Evolutionary conservation across 2,329 filamentous ascomycete genomes (phyloP), one percentile per base, ranked within the genome.

Genomic region (Nannizziopsis barbatae): DNA sequence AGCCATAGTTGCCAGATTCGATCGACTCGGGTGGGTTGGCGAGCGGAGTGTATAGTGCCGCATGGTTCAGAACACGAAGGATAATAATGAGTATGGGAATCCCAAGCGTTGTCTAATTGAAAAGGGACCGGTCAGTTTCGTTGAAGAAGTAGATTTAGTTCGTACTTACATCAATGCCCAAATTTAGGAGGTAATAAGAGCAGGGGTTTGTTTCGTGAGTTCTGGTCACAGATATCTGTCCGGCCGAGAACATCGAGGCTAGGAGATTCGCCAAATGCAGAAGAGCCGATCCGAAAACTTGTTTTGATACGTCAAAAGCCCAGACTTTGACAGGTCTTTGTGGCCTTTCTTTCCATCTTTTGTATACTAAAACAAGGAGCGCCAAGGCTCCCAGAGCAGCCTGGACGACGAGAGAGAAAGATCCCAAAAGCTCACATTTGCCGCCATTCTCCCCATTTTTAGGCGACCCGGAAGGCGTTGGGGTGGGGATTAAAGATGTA

Each of bases 301-400:
- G 92, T 72, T 98, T 98, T 30, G 87, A 94, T 18, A 82, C 92
- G 63, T 98, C 92, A 65, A 96, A 98, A 65, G 86, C 89, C 90
- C 92, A 98, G 56, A 98, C 88, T 75, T 93, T 94, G 61, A 96
- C 62, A 1, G 90, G 90, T 48, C 92, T 78, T 64, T 95, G 90
- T 1, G 92, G 90, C 50, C 86, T 77, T 69, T 98, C 92, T 55
- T 86, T 79, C 80, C 84, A 95, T 57, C 92, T 78, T 72, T 98
- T 98, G 72, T 80, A 94, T 6, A 96, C 90, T 42, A 98, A 76
- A 1, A 88, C 86, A 47, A 90, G 72, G 45, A 96, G 70, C 7
- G 92, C 92, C 49, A 95, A 71, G 14, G 75, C 79, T 14, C 92
- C 92, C 14, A 98, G 78, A 1, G 87, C 86, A 38, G 79, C 83